These are phyloP conservation scores for Perkinsus marinus DNA, from an alignment of 169 alveolate genomes.

Conservation along the genomic window DNA sequence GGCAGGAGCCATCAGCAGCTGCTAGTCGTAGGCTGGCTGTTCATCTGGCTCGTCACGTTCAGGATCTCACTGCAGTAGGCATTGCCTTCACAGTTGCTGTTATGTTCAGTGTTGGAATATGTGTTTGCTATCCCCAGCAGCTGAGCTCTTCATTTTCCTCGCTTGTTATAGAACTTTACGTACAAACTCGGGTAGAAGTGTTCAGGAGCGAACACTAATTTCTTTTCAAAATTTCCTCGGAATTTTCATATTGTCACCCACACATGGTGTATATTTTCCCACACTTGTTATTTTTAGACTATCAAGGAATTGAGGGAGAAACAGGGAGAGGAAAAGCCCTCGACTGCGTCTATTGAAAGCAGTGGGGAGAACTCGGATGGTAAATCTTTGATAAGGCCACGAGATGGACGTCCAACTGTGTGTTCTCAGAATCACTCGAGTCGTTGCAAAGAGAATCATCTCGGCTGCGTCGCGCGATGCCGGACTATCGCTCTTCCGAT, in stretches of 20 bases:
- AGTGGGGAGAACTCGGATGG: neutral
- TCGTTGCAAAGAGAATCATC: neutral
- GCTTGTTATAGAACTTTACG: too few species aligned
- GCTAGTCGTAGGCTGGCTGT: neutral
- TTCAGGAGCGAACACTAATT: too few species aligned
- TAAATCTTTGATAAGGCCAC: neutral
- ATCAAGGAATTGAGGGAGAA: neutral
- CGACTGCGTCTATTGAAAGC: neutral
- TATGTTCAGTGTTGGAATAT: too few species aligned
- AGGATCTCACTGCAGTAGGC: neutral
- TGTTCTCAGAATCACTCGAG: neutral
- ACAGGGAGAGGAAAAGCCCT: neutral
- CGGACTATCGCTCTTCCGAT: neutral
- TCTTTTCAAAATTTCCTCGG: too few species aligned
- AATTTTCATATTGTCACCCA: too few species aligned
- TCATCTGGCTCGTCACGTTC: neutral
- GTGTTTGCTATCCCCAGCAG: too few species aligned
- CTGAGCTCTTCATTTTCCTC: too few species aligned
- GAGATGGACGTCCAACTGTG: too few species aligned
- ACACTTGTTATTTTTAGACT: neutral
- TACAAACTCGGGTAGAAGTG: too few species aligned
- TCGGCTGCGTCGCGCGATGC: neutral
- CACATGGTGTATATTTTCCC: too few species aligned
- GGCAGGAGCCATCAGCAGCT: neutral
- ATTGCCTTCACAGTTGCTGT: neutral